Evolutionary conservation across 352 stramenopile species (phyloP).

Genomic region (Phytophthora pistaciae): DNA sequence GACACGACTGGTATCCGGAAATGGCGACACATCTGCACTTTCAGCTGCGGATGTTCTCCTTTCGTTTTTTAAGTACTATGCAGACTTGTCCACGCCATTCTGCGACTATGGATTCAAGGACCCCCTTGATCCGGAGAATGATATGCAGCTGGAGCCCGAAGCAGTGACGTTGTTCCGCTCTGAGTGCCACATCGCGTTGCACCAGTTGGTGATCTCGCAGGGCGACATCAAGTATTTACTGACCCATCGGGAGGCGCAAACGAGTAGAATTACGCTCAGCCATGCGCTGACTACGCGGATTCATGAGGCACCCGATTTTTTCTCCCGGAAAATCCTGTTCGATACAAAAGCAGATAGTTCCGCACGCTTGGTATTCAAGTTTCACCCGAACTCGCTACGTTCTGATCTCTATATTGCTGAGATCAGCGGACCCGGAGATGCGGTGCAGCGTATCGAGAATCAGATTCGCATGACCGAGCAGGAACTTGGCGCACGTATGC

Average conservation of each 20-base stretch:
- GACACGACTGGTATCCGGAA: conserved; percentile 44
- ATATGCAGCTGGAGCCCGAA: conserved; percentile 62
- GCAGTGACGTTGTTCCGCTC: conserved; percentile 61
- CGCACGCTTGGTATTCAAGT: conserved; percentile 43
- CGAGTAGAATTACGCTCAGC: conserved; percentile 74
- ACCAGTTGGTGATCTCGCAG: conserved; percentile 68
- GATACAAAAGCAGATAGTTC: conserved; percentile 47
- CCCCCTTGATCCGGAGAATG: conserved; percentile 66
- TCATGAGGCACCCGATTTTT: conserved; percentile 67
- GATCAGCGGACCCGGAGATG: conserved; percentile 66
- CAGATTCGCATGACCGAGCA: conserved; percentile 73
- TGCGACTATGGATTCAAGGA: conserved; percentile 67
- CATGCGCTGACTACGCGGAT: conserved; percentile 74
- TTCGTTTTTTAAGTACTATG: conserved; percentile 65
- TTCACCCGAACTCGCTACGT: conserved; percentile 74
- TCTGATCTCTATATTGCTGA: conserved; percentile 80
- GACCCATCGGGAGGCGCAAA: conserved; percentile 56
- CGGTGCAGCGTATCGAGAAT: conserved; percentile 68
- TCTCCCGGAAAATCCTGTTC: conserved; percentile 71
- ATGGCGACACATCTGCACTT: conserved; percentile 38
- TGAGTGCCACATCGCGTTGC: conserved; percentile 70
- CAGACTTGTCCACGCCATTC: conserved; percentile 55
- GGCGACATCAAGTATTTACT: conserved; percentile 71
- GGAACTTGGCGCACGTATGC: conserved; percentile 63
- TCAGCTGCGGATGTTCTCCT: conserved; percentile 65